Evolutionary conservation across 2,329 filamentous ascomycete genomes (phyloP), one percentile per base, ranked within the genome.

Genomic region (Trichoderma pleuroti): DNA sequence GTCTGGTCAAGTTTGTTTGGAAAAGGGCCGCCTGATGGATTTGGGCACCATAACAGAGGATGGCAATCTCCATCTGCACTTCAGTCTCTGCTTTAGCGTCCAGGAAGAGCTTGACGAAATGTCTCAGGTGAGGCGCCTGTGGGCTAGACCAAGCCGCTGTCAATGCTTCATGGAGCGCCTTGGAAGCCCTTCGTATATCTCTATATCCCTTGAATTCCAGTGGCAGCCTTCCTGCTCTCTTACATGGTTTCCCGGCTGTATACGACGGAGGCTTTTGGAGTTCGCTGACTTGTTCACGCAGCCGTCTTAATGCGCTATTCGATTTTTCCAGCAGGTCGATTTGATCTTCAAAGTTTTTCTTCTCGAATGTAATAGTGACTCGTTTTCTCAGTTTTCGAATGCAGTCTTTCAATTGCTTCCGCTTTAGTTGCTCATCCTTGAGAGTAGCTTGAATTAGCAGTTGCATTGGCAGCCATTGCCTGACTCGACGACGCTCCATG

Each of bases 381-480:
- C 63, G 49, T n/a, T 66, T 66, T 39, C 63, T 66, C 21, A 66
- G 11, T 12, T 66, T 56, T 11, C 63, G 63, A 36, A 66, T 21
- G 24, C 32, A 34, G 6, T 66, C 32, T 30, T 57, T 66, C 1
- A 66, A 18, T 2, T 52, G 26, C 3, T 59, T 49, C 10, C 34
- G 26, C n/a, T 59, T 59, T 8, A 67, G 26, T 12, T 59, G 14
- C 21, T 57, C 52, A 8, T 67, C 64, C 64, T 67, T 59, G 3
- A 28, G 11, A 30, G 26, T 26, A 21, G 11, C 10, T 5, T 67
- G n/a, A 30, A 49, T 56, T 66, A 28, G 21, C 5, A 4, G 18
- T 21, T 30, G 16, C 6, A 14, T 18, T n/a, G 28, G 24, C 39
- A 42, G 39, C 6, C 0, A 28, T 14, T 63, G 3, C 3, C 26